Percentiles rank a stretch among this genome's conserved stretches.
Evolutionary conservation across 1,284 basidiomycete genomes (phyloP).

Genomic region (Paramarasmius palmivorus): DNA sequence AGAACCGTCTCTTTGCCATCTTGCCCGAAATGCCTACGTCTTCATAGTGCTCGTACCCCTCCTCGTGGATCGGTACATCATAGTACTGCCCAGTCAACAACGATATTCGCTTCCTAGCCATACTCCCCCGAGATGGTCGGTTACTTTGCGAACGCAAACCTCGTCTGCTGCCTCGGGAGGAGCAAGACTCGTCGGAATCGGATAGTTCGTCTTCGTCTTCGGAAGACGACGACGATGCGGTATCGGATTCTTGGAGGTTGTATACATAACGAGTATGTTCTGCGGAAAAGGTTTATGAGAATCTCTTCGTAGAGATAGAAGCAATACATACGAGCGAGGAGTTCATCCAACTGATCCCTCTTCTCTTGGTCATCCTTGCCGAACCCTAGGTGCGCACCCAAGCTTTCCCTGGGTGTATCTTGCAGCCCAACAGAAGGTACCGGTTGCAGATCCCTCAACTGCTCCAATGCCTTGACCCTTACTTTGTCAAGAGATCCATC

Average conservation of each 20-base stretch:
- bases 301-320: background rate
- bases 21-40: background rate
- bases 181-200: conserved; percentile 6
- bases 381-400: conserved; percentile 65
- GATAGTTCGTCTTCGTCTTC: conserved; percentile 2
- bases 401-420: conserved; percentile 70
- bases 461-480: conserved; percentile 78
- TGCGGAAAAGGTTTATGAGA: conserved; percentile 19
- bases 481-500: conserved; percentile 83
- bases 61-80: conserved; percentile 7
- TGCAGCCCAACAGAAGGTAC: conserved; percentile 91
- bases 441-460: conserved; percentile 75
- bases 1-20: conserved; percentile 4
- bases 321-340: conserved; percentile 64
- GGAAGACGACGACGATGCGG: conserved; percentile 2
- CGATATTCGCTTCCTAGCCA: conserved; percentile 2
- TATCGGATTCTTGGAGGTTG: conserved; percentile 14
- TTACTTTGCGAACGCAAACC: background rate
- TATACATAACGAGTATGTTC: conserved; percentile 24
- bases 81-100: conserved; percentile 1
- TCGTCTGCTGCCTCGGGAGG: background rate
- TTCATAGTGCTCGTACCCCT: conserved; percentile 6
- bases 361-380: conserved; percentile 46
- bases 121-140: background rate
- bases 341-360: conserved; percentile 62